Evolutionary conservation across 2,329 filamentous ascomycete species (phyloP).

Genomic region (Alternaria brassicae): DNA sequence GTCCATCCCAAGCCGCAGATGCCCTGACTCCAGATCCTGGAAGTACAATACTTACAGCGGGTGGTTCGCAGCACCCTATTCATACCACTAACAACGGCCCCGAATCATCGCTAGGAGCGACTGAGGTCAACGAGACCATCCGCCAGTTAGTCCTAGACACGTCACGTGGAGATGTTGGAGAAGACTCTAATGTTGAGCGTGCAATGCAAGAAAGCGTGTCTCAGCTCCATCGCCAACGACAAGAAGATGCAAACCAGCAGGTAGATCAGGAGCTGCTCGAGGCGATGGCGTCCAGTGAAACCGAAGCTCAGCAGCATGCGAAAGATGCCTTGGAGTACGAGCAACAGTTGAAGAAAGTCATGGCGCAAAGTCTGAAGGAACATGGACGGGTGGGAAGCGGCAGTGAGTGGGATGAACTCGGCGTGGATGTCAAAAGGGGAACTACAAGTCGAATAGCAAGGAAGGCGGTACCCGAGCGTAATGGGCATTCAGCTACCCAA

Average conservation of each 20-base stretch:
- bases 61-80: background rate
- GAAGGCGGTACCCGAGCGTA: background rate
- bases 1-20: background rate
- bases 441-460: background rate
- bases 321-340: constrained; percentile 8
- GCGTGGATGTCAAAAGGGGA: background rate
- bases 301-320: constrained; percentile 6
- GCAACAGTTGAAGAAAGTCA: background rate
- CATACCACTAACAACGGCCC: background rate
- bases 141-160: background rate
- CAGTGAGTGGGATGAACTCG: background rate
- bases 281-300: constrained; percentile 25
- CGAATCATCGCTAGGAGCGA: background rate
- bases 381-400: background rate
- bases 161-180: background rate
- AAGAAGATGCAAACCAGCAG: background rate
- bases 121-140: background rate
- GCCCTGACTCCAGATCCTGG: background rate
- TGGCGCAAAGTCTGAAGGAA: background rate
- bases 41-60: background rate
- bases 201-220: background rate
- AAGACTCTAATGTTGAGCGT: background rate
- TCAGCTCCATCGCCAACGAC: background rate
- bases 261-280: constrained; percentile 15
- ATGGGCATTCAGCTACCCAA: no score